These are phyloP conservation scores for Eurotiales sp. DNA, from an alignment of 2,329 filamentous ascomycete species.

Conservation along the genomic window DNA sequence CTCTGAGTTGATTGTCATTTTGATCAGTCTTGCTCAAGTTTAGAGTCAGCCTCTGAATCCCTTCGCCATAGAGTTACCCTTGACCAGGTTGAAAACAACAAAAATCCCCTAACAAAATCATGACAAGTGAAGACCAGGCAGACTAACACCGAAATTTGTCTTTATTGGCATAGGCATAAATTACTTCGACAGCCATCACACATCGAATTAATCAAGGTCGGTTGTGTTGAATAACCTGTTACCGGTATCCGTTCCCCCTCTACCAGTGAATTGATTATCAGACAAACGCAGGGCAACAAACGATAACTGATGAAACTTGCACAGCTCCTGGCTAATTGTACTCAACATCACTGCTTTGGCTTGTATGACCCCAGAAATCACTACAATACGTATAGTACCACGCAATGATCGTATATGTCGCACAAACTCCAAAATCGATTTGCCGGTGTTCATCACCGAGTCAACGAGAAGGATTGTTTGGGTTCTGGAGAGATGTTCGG, in stretches of 20 bases:
- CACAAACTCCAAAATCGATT: conserved; percentile 49
- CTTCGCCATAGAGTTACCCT: background rate
- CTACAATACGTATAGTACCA: conserved; percentile 45
- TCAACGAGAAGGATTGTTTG: conserved; percentile 54
- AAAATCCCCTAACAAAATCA: background rate
- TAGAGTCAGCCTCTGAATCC: background rate
- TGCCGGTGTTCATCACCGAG: conserved; percentile 58
- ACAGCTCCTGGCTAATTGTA: conserved; percentile 17
- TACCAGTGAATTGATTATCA: conserved; percentile 54
- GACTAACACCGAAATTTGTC: no score
- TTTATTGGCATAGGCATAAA: background rate
- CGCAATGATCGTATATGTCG: conserved; percentile 42
- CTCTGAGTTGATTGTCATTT: no score
- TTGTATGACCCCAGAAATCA: conserved; percentile 57
- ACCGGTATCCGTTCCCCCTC: conserved; percentile 54
- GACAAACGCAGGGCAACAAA: conserved; percentile 56
- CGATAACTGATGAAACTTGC: conserved; percentile 26
- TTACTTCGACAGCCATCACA: background rate
- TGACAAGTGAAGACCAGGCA: background rate
- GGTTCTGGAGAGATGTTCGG: conserved; percentile 38
- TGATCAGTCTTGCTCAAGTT: conserved; percentile 1
- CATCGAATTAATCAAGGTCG: conserved; percentile 32
- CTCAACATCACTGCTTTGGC: conserved; percentile 24
- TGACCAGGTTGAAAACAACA: background rate
- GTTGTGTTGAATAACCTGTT: conserved; percentile 59